Evolutionary conservation across 768 basidiomycete species (phyloP).

Genomic region (Lepiota brunneoincarnata): DNA sequence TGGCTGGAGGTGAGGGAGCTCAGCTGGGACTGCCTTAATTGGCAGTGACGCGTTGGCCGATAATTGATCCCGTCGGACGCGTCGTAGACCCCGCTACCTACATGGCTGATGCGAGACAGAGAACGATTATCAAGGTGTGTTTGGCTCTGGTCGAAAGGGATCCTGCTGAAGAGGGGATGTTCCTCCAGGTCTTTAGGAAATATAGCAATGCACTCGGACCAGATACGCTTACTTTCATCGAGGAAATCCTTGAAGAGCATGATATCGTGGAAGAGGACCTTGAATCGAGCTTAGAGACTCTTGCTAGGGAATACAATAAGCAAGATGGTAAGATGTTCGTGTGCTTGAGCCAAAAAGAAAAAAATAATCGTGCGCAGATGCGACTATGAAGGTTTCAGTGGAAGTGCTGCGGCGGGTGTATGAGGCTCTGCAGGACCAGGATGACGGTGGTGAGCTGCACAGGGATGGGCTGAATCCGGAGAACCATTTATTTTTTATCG

Average conservation of each 20-base stretch:
- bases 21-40: conserved; percentile 6
- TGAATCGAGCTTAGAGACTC: conserved; percentile 72
- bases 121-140: conserved; percentile 45
- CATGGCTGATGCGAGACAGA: conserved; percentile 48
- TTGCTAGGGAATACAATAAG: conserved; percentile 86
- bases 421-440: conserved; percentile 67
- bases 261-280: conserved; percentile 69
- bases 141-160: background rate
- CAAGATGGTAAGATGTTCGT: conserved; percentile 64
- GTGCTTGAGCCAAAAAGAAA: background rate
- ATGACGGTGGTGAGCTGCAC: conserved; percentile 44
- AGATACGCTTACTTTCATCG: conserved; percentile 68
- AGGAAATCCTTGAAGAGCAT: conserved; percentile 67
- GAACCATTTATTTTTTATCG: conserved; percentile 76
- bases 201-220: conserved; percentile 86
- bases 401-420: conserved; percentile 70
- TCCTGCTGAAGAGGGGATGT: background rate
- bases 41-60: conserved; percentile 4
- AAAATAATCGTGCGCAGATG: conserved; percentile 44
- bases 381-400: conserved; percentile 77
- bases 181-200: conserved; percentile 73
- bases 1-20: background rate
- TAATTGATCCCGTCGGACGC: background rate
- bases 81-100: conserved; percentile 8
- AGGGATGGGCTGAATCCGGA: conserved; percentile 76